Base-by-base conservation (phyloP, 2,329 filamentous ascomycete species). In the Pseudomassariella vexata region DNA sequence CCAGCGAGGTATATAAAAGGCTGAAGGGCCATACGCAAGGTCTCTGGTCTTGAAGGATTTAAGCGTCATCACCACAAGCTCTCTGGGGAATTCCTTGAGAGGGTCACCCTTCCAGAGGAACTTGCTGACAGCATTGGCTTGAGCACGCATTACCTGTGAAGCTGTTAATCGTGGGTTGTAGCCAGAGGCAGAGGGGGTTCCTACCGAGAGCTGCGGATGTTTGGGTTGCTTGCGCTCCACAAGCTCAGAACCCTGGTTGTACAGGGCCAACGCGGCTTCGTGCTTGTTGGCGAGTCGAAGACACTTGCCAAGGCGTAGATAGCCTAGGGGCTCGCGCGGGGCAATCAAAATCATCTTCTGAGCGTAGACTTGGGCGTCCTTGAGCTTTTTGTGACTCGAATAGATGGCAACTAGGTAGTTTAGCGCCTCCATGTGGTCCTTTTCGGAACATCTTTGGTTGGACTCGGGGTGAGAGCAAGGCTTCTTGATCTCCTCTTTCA, bases 211-310 rank as follows among this genome's bases (percentile, higher is more conserved):
- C 7, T 22, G 25, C 10, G 19, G 18, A 17, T 28, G 32, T 10
- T 34, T 14, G 24, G 32, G 24, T 14, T 29, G 22, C 8, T 14
- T 22, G 12, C 20, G 18, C 7, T 19, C 19, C 17, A 34, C 32
- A 12, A 34, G 24, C n/a, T 10, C 32, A 12, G 29, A 28, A 7
- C 32, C 32, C 19, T 34, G 21, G 7, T 28, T 16, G n/a, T 34
- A 34, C 7, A 29, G 25, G 14, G 19, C 24, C 14, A 34, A 20
- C 11, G 32, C 32, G 4, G 24, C 24, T 9, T 9, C 4, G 9
- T 34, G 26, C 26, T 29, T 22, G 4, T 34, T 15, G 10, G 10
- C 14, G 5, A 28, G 24, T 6, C 32, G 32, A 15, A 34, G 15
- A 11, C 16, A 7, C 15, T 34, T 24, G 6, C 32, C 32, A 10